Evolutionary conservation across 2,329 filamentous ascomycete genomes (phyloP).

Genomic region (Fusarium clavum): DNA sequence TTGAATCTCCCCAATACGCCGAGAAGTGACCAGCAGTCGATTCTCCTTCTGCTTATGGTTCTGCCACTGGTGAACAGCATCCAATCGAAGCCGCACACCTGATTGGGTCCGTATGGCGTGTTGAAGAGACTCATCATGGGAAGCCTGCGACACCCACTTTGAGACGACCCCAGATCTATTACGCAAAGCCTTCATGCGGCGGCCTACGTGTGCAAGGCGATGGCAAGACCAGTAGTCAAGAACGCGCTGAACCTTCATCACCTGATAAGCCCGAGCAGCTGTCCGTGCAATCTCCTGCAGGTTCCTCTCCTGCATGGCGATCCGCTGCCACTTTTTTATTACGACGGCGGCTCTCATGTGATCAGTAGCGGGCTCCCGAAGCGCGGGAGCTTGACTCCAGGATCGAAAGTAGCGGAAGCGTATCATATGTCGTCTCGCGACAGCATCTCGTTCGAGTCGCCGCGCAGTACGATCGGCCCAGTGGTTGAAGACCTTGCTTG

Average conservation of each 20-base stretch:
- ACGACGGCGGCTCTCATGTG: conserved; percentile 47
- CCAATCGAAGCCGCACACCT: conserved; percentile 19
- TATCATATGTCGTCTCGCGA: conserved; percentile 77
- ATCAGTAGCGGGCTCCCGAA: conserved; percentile 47
- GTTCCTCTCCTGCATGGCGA: conserved; percentile 45
- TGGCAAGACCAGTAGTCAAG: conserved; percentile 48
- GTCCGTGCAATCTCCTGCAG: conserved; percentile 43
- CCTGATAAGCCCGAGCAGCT: conserved; percentile 37
- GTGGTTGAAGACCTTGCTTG: conserved; percentile 53
- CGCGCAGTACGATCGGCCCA: conserved; percentile 76
- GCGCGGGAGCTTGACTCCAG: conserved; percentile 51
- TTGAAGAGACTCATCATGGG: conserved; percentile 14
- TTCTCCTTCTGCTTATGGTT: conserved; percentile 17
- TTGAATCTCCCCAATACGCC: conserved; percentile 36
- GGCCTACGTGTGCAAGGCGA: conserved; percentile 37
- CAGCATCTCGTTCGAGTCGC: conserved; percentile 72
- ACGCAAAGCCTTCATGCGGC: conserved; percentile 32
- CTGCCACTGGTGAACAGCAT: conserved; percentile 43
- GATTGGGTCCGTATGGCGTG: conserved; percentile 38
- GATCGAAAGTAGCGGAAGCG: conserved; percentile 60
- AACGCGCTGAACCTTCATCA: conserved; percentile 35
- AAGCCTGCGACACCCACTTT: conserved; percentile 42
- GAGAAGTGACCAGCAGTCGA: conserved; percentile 15
- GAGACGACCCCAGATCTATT: conserved; percentile 32
- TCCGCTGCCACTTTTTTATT: conserved; percentile 52